Evolutionary conservation across 1,284 basidiomycete species (phyloP), one percentile per base, ranked within the genome.

Genomic region (Pseudozyma thailandica): DNA sequence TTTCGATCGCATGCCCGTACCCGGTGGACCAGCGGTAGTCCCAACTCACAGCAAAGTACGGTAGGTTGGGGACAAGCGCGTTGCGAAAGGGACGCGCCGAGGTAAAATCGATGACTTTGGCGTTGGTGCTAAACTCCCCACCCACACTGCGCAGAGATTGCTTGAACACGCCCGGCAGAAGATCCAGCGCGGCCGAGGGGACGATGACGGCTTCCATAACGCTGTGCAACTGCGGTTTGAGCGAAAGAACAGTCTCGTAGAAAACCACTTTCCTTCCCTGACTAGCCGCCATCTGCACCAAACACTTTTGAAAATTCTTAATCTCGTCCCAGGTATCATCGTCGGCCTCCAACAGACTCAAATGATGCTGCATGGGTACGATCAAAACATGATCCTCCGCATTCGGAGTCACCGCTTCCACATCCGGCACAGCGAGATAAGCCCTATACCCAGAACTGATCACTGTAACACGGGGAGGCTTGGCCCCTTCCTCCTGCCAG

Each of bases 1-100:
- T 65, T 26, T 82, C 79, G 26, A 82, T 82, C 12, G 81, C 89
- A 1, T 98, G 96, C 0, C 96, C 96, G 81, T 94, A 98, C 1
- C 81, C 82, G 16, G 56, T 71, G 20, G 62, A 47, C 27, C 95
- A 94, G 79, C 93, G 94, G 85, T 98, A 88, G 84, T 99, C 96
- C 84, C 94, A 99, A 78, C 93, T 92, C 1, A 98, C 91, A 90
- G 94, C 94, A 82, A 99, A 99, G 85, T 99, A 98, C 0, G 96
- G 96, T 41, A 99, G 84, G 77, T 97, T 94, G 2, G 94, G 90
- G 6, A 98, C 95, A 89, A 99, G 62, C 9, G 61, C 64, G 8
- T 59, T 42, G 9, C 80, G 52, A 45, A 82, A 82, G 2, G 74
- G 63, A 16, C 64, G 50, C 5, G n/a, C n/a, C 6, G 53, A 26